Conservation (phyloP, 495 filamentous ascomycete genomes). For the Mytilinidion resinicola region DNA sequence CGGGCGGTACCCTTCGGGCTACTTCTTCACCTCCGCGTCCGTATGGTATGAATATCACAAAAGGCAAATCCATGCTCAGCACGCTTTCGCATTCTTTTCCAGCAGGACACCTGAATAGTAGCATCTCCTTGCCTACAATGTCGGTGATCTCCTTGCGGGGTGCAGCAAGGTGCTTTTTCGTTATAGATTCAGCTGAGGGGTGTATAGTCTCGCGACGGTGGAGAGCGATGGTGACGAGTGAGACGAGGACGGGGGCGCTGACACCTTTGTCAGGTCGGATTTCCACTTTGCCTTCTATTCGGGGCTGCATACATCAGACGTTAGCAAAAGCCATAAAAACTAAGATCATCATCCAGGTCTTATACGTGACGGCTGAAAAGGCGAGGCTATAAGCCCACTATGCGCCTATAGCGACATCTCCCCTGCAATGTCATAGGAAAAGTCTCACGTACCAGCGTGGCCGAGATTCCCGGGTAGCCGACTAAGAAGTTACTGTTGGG, state of each 20-base stretch:
- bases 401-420: no score
- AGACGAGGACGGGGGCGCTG: constrained; percentile 82
- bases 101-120: constrained; percentile 76
- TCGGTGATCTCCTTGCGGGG: constrained; percentile 87
- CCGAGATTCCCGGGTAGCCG: constrained; percentile 96
- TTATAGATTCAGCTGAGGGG: constrained; percentile 85
- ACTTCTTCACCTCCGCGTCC: constrained; percentile 83
- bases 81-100: constrained; percentile 82
- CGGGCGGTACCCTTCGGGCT: constrained; percentile 82
- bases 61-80: constrained; percentile 94
- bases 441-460: constrained; percentile 70
- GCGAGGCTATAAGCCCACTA: no score
- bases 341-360: not conserved
- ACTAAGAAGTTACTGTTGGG: constrained; percentile 96
- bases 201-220: constrained; percentile 94
- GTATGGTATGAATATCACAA: constrained; percentile 94
- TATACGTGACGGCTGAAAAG: no score
- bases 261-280: constrained; percentile 79
- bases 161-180: constrained; percentile 86
- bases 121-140: constrained; percentile 90
- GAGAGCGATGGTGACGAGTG: constrained; percentile 88
- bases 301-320: constrained; percentile 53
- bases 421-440: not conserved
- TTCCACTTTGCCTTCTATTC: constrained; percentile 97
- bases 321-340: constrained; percentile 7